These are phyloP conservation scores for Cryphonectria radicalis DNA, from an alignment of 2,329 filamentous ascomycete genomes.

Conservation along the genomic window DNA sequence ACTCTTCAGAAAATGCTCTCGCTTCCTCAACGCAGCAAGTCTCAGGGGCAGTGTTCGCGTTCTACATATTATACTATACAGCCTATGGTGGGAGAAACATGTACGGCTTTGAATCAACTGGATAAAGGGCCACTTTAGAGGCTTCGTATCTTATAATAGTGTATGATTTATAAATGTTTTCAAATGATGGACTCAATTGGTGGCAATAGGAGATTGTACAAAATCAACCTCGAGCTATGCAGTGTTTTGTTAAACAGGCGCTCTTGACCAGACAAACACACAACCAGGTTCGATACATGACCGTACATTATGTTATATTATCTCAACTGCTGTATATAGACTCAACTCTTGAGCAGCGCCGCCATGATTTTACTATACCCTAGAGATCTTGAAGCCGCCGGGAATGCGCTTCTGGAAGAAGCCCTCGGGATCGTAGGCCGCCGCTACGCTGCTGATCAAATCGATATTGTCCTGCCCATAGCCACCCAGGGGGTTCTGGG, in stretches of 20 bases:
- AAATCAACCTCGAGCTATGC: neutral
- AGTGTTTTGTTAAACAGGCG: neutral
- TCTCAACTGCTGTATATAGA: neutral
- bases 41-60: neutral
- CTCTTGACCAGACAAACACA: neutral
- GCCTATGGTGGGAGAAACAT: neutral
- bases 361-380: neutral
- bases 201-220: neutral
- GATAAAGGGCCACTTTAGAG: neutral
- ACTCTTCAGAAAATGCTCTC: neutral
- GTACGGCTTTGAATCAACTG: neutral
- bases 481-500: slow-evolving; percentile 1
- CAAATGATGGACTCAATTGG: neutral
- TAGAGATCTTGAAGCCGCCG: neutral
- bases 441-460: neutral
- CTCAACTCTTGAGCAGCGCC: neutral
- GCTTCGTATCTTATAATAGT: neutral
- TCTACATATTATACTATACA: neutral
- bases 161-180: neutral
- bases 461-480: slow-evolving; percentile 2
- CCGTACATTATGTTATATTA: neutral
- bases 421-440: neutral
- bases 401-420: neutral
- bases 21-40: neutral
- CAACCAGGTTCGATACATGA: neutral